phyloP scores from a whole-genome alignment of 345 rosid species.

The Raphanus raphanistrum region DNA sequence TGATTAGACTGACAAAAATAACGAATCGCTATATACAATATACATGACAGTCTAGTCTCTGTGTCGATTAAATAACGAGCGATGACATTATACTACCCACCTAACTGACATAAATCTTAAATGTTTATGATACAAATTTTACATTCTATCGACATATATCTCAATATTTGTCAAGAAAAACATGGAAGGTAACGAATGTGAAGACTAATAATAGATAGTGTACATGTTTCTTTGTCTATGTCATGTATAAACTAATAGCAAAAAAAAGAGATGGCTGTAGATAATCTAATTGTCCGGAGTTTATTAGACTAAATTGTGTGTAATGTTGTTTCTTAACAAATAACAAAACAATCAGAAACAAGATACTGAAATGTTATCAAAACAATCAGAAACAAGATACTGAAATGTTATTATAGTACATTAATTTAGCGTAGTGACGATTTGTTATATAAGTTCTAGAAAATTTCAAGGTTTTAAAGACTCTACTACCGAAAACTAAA shows the following conservation, averaged over 20 bases:
- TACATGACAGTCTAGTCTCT: background rate
- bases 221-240: slow-evolving; percentile 23
- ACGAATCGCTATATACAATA: background rate
- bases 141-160: slow-evolving; percentile 19
- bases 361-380: background rate
- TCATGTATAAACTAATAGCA: slow-evolving; percentile 16
- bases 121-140: slow-evolving; percentile 8
- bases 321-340: slow-evolving; percentile 1
- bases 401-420: background rate
- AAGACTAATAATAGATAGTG: slow-evolving; percentile 20
- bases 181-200: slow-evolving; percentile 22
- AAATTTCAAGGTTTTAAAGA: background rate
- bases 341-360: background rate
- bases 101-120: slow-evolving; percentile 27
- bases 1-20: slow-evolving; percentile 16
- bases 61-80: background rate
- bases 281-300: slow-evolving; percentile 6
- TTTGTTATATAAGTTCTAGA: slow-evolving; percentile 1
- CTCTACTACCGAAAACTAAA: slow-evolving; percentile 5
- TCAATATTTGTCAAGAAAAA: slow-evolving; percentile 25
- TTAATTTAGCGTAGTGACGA: background rate
- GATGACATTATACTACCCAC: slow-evolving; percentile 14
- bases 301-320: slow-evolving; percentile 5
- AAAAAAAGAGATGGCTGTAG: background rate
- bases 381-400: background rate